A percentile compares a stretch with the other conserved stretches of the same genome.
These are phyloP conservation scores for Trichophyton benhamiae DNA, from an alignment of 2,329 filamentous ascomycete species.

Conservation along the genomic window DNA sequence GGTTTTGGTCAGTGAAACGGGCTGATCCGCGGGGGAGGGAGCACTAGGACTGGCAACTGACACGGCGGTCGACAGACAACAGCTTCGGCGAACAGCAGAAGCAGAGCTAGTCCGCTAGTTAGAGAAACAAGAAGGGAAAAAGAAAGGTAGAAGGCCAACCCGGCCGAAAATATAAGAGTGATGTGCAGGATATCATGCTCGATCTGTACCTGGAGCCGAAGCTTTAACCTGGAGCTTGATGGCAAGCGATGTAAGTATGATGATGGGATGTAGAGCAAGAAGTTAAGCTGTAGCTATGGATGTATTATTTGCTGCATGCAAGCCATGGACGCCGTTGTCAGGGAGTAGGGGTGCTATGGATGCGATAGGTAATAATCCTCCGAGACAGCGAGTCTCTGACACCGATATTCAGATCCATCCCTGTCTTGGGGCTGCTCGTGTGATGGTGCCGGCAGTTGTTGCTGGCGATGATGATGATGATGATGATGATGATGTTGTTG, in stretches of 20 bases:
- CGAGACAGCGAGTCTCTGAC: background rate
- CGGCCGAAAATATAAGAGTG: background rate
- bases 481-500: no score
- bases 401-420: background rate
- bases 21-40: background rate
- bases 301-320: background rate
- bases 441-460: no score
- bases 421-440: no score
- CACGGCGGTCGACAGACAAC: background rate
- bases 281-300: background rate
- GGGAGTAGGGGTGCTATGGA: background rate
- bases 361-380: background rate
- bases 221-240: background rate
- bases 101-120: no score
- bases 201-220: background rate
- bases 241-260: background rate
- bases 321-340: background rate
- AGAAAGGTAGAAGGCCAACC: background rate
- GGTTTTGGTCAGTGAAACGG: background rate
- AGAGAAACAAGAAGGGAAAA: no score
- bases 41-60: background rate
- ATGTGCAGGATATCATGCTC: background rate
- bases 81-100: background rate
- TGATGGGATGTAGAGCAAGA: no score
- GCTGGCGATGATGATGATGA: no score